A percentile compares a stretch with the other conserved stretches of the same genome.
phyloP scores from a whole-genome alignment of 2,329 filamentous ascomycete species.

The Colletotrichum sp. region DNA sequence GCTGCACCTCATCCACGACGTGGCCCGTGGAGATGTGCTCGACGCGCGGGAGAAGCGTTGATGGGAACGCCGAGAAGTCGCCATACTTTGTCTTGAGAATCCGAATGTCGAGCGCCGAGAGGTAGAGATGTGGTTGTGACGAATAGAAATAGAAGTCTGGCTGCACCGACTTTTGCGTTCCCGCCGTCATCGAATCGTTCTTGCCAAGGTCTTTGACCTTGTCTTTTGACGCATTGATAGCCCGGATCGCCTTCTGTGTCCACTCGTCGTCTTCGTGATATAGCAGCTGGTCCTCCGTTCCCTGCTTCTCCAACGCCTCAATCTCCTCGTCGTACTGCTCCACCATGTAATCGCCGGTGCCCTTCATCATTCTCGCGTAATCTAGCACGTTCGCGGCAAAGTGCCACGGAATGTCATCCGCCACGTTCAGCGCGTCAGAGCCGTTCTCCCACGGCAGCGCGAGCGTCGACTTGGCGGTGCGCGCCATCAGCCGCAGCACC shows the following conservation, averaged over 20 bases:
- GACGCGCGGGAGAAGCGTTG: slow-evolving; percentile 83
- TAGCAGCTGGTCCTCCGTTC: slow-evolving; percentile 86
- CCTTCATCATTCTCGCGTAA: slow-evolving; percentile 95
- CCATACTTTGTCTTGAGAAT: slow-evolving; percentile 91
- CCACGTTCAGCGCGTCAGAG: slow-evolving; percentile 69
- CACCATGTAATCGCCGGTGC: slow-evolving; percentile 85
- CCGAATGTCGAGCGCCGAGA: slow-evolving; percentile 89
- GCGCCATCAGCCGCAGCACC: slow-evolving; percentile 83
- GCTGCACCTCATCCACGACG: slow-evolving; percentile 82
- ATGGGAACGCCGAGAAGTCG: slow-evolving; percentile 80
- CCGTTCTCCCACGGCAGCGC: slow-evolving; percentile 84
- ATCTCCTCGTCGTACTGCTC: slow-evolving; percentile 83
- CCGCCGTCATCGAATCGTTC: slow-evolving; percentile 23
- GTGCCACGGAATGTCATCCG: slow-evolving; percentile 90
- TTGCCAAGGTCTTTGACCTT: slow-evolving; percentile 60
- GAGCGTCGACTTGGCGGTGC: slow-evolving; percentile 80
- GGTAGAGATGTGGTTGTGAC: slow-evolving; percentile 84
- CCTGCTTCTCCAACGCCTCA: slow-evolving; percentile 74
- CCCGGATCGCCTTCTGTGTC: slow-evolving; percentile 82
- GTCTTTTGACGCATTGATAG: slow-evolving; percentile 78
- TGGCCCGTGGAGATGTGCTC: slow-evolving; percentile 90
- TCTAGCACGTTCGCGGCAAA: slow-evolving; percentile 93
- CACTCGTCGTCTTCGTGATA: slow-evolving; percentile 94
- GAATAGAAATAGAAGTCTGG: slow-evolving; percentile 86
- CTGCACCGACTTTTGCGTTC: slow-evolving; percentile 23